A percentile compares a stretch with the other conserved stretches of the same genome.
These are phyloP conservation scores for Xylaria palmicola DNA, from an alignment of 495 filamentous ascomycete genomes.

Conservation along the genomic window DNA sequence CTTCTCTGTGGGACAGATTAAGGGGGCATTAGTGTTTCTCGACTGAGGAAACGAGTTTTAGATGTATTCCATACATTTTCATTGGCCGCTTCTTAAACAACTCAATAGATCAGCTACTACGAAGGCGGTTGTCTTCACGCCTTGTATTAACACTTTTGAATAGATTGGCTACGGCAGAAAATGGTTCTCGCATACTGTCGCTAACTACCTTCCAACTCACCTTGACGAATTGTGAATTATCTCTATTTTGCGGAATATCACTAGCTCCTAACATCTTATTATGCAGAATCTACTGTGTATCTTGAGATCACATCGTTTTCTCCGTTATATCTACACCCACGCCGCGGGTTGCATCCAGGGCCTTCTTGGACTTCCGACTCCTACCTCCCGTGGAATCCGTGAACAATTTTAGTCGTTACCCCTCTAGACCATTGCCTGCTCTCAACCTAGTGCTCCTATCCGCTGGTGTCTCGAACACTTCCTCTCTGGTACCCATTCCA, in stretches of 20 bases:
- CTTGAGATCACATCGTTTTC: neutral
- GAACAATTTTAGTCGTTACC: neutral
- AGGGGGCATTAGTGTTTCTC: slow-evolving; percentile 16
- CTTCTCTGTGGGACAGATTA: slow-evolving; percentile 44
- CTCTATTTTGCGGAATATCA: neutral
- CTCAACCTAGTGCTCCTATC: neutral
- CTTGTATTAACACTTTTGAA: neutral
- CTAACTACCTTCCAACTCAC: neutral
- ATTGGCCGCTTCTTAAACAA: neutral
- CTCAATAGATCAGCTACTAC: slow-evolving; percentile 1
- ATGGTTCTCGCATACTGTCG: neutral
- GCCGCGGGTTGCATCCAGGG: neutral
- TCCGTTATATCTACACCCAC: neutral
- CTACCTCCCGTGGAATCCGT: neutral
- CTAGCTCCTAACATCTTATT: too few species aligned
- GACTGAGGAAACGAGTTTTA: neutral
- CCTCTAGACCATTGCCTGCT: neutral
- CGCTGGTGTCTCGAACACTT: neutral
- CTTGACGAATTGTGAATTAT: neutral
- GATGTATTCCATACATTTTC: neutral
- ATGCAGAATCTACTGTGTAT: too few species aligned
- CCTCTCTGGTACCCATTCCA: neutral
- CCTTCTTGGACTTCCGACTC: neutral
- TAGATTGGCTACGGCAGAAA: neutral
- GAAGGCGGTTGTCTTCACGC: neutral